These are phyloP conservation scores for Vitis rotundifolia DNA, from an alignment of 164 flowering plant species.

Conservation along the genomic window DNA sequence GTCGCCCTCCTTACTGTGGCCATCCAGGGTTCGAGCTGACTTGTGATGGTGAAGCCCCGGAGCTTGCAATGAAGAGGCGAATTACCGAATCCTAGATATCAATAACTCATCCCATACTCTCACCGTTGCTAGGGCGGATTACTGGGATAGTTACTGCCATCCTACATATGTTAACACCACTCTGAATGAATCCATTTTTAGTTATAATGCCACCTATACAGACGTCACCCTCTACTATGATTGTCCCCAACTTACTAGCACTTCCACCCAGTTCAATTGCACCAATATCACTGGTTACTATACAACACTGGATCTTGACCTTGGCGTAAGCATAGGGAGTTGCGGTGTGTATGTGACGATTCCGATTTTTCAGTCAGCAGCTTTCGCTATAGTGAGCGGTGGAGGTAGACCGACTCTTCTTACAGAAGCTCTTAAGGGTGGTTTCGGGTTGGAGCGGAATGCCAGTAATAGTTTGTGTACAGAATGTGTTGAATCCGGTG, in stretches of 20 bases:
- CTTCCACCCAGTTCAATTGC: conserved; percentile 11
- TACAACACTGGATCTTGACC: not conserved
- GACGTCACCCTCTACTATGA: conserved; percentile 28
- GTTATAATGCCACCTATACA: conserved; percentile 2
- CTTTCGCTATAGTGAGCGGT: not conserved
- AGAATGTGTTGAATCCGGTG: conserved; percentile 20
- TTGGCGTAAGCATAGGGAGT: too few relatives aligned
- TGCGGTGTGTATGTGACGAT: conserved; percentile 5
- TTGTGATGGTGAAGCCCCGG: too few relatives aligned
- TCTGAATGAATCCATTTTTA: conserved; percentile 7
- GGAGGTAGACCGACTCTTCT: not conserved
- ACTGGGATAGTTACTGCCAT: conserved; percentile 9
- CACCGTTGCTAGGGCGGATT: conserved; percentile 9
- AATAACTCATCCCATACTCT: conserved; percentile 2
- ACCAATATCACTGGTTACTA: not conserved
- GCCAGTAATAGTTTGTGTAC: conserved; percentile 23
- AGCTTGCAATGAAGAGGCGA: not conserved
- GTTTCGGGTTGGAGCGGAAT: conserved; percentile 39
- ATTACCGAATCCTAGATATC: conserved; percentile 9
- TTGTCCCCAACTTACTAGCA: not conserved
- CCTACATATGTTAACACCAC: conserved; percentile 9
- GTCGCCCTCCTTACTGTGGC: conserved; percentile 40
- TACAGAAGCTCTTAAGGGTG: conserved; percentile 13
- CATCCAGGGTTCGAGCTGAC: conserved; percentile 10
- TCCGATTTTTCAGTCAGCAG: conserved; percentile 9